These are phyloP conservation scores for Nicotiana attenuata DNA, from an alignment of 257 asterid species.

Conservation along the genomic window DNA sequence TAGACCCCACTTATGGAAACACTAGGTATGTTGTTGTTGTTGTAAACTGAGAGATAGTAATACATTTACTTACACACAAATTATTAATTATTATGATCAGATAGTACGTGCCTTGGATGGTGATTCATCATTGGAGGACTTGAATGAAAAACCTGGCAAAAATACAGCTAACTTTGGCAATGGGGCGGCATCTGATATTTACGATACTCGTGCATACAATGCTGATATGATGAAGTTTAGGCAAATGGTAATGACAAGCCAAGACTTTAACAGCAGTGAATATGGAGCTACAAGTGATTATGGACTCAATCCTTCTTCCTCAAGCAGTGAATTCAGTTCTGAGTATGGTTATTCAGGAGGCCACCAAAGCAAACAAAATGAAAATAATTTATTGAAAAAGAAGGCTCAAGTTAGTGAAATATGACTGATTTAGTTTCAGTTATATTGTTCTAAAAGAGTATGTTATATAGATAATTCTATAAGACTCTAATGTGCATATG, in stretches of 20 bases:
- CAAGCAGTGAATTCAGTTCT: conserved; percentile 37
- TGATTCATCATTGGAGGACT: conserved; percentile 63
- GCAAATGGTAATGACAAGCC: conserved; percentile 57
- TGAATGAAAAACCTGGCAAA: conserved; percentile 49
- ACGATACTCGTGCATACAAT: conserved; percentile 71
- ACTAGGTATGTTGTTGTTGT: no score
- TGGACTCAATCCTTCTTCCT: conserved; percentile 42
- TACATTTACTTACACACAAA: no score
- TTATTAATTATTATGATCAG: conserved; percentile 17
- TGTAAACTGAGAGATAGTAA: no score
- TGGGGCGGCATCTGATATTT: conserved; percentile 4
- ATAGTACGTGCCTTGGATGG: conserved; percentile 74
- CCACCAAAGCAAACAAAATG: neutral
- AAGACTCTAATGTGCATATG: neutral
- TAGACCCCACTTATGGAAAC: no score
- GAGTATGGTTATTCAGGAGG: neutral
- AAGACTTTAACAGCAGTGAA: conserved; percentile 49
- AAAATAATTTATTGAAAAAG: neutral
- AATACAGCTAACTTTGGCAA: conserved; percentile 14
- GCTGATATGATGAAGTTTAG: conserved; percentile 87
- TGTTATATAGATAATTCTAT: neutral
- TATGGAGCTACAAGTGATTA: conserved; percentile 60
- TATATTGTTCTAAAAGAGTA: neutral
- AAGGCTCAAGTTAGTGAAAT: neutral
- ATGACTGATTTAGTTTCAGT: neutral